phyloP scores from a whole-genome alignment of 2,329 filamentous ascomycete genomes.

The Dichotomopilus funicola region DNA sequence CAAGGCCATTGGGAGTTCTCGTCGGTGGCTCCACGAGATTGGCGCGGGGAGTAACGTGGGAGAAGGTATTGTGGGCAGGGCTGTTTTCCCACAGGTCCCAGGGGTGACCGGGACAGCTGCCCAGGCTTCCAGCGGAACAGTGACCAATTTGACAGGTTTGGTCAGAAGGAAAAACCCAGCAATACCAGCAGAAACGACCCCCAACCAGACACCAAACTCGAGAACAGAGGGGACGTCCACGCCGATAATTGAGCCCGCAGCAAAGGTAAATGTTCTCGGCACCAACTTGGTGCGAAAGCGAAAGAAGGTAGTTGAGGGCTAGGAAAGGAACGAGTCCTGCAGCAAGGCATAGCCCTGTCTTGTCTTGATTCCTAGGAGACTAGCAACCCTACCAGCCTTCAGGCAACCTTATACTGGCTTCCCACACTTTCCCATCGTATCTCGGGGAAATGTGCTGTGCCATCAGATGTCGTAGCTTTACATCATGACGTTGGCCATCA shows the following conservation, averaged over 20 bases:
- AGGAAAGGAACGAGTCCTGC: neutral
- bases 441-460: too few relatives aligned
- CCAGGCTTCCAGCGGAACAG: constrained; percentile 16
- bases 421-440: too few relatives aligned
- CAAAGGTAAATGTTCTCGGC: constrained; percentile 24
- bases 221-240: neutral
- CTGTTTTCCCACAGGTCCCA: constrained; percentile 15
- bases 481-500: too few relatives aligned
- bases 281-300: constrained; percentile 45
- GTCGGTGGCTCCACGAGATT: constrained; percentile 64
- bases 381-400: too few relatives aligned
- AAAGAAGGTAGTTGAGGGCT: constrained; percentile 31
- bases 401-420: too few relatives aligned
- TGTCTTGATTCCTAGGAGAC: too few relatives aligned
- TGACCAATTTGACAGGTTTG: constrained; percentile 45
- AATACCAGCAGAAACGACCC: neutral
- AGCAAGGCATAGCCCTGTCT: too few relatives aligned
- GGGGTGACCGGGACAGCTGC: constrained; percentile 20
- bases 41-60: constrained; percentile 49
- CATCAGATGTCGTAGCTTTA: too few relatives aligned
- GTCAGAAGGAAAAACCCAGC: constrained; percentile 32
- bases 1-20: constrained; percentile 58
- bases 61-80: constrained; percentile 40
- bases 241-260: constrained; percentile 22
- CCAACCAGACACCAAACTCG: neutral